Evolutionary conservation across 148 eudicot genomes (phyloP).

Genomic region (Rhododendron ferrugineum): DNA sequence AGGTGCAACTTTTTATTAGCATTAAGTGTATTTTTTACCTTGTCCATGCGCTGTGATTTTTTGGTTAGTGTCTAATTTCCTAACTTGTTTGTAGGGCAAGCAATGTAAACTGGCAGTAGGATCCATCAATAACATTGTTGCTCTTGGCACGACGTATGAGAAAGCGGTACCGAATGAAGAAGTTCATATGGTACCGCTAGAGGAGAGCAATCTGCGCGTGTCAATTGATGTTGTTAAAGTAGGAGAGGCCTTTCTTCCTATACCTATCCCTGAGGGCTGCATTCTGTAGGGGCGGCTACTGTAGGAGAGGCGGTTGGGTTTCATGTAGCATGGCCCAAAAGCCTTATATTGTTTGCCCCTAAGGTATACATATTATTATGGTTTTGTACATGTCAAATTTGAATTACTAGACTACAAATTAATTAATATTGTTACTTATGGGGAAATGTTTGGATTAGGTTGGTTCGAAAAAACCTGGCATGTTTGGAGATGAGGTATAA

Average conservation of each 20-base stretch:
- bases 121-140: not conserved
- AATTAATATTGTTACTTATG: no score
- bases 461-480: no score
- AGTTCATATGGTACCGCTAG: not conserved
- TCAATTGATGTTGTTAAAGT: not conserved
- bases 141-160: no score
- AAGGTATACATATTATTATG: no score
- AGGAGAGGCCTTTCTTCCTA: not conserved
- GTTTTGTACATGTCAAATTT: no score
- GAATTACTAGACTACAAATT: no score
- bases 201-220: not conserved
- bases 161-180: no score
- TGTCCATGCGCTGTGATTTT: no score
- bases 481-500: not conserved
- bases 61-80: not conserved
- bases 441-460: no score
- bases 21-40: no score
- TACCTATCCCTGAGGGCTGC: not conserved
- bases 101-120: not conserved
- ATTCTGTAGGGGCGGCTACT: not conserved
- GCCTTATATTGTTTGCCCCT: not conserved
- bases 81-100: not conserved
- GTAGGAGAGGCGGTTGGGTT: not conserved
- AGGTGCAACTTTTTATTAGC: not conserved
- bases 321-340: not conserved